Evolutionary conservation across 73 alveolate genomes (phyloP).

Genomic region (Tetrahymena elliotti): DNA sequence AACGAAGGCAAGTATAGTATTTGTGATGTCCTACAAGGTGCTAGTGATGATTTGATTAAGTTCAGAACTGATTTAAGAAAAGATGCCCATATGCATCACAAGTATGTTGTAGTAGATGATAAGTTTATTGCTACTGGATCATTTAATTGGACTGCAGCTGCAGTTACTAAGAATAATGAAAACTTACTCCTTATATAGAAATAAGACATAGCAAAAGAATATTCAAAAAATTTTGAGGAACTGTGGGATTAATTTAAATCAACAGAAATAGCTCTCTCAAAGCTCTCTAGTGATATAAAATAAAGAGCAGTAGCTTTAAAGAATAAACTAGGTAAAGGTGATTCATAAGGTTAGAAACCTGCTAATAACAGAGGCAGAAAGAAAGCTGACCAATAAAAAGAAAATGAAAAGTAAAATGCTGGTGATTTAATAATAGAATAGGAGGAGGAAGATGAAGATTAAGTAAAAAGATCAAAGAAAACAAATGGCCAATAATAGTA

Average conservation of each 20-base stretch:
- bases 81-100: constrained; percentile 93
- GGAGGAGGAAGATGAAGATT: neutral
- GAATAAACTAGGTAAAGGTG: neutral
- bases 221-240: constrained; percentile 6
- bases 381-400: neutral
- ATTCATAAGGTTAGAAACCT: neutral
- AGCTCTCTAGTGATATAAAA: neutral
- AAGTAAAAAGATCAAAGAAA: neutral
- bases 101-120: constrained; percentile 89
- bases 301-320: neutral
- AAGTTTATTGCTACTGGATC: constrained; percentile 90
- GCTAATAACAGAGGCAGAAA: neutral
- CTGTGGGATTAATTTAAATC: constrained; percentile 27
- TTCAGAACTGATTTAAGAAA: constrained; percentile 81
- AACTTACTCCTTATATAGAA: constrained; percentile 28
- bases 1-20: constrained; percentile 55
- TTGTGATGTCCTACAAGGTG: constrained; percentile 68
- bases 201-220: neutral
- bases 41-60: constrained; percentile 73
- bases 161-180: constrained; percentile 44
- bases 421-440: neutral
- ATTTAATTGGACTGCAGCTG: constrained; percentile 62
- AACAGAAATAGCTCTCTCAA: neutral
- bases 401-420: neutral
- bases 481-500: neutral